Evolutionary conservation across 2,329 filamentous ascomycete species (phyloP), one percentile per base, ranked within the genome.

Genomic region (Allantophomopsis lycopodina): DNA sequence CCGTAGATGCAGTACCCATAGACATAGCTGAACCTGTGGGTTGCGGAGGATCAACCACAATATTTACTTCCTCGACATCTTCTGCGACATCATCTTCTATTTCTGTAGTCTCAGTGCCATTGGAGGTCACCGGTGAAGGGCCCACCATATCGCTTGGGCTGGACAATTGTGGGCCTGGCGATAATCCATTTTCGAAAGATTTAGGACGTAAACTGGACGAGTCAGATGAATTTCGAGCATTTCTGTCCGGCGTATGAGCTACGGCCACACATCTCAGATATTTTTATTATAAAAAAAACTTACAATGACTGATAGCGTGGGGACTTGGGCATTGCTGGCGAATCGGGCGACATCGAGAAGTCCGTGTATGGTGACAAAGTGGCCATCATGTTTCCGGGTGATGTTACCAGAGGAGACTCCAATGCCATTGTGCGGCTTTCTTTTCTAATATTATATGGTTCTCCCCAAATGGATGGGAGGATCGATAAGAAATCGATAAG

Each of bases 81-180:
- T 84, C 79, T 33, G 71, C 68, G 37, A 62, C 70, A 46, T 87
- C 82, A 47, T 89, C 84, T 46, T 91, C 85, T 40, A 91, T 87
- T 55, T 91, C 85, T 10, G 85, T 89, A 32, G 73, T 79, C 51
- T 81, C 82, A 17, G 85, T 91, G 43, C 83, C 83, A 55, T 83
- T 88, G 32, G 85, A 91, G 38, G 86, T 87, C 17, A 89, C 83
- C 7, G 85, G 84, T 14, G 84, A 89, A 8, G 84, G 84, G 32
- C 85, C 83, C 39, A 87, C 79, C 48, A 79, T 73, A 50, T 82
- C 77, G 54, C 70, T 79, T 45, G 80, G 69, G 60, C 76, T 71
- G 55, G 73, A 59, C 65, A 80, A 66, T 23, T 64, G 60, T 33
- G 43, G 35, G 33, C 47, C 49, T 32, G 54, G 50, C 33, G 50